Percentiles rank a stretch among this genome's conserved stretches.
These are phyloP conservation scores for Paralagenidium karlingii DNA, from an alignment of 352 stramenopile genomes.

Conservation along the genomic window DNA sequence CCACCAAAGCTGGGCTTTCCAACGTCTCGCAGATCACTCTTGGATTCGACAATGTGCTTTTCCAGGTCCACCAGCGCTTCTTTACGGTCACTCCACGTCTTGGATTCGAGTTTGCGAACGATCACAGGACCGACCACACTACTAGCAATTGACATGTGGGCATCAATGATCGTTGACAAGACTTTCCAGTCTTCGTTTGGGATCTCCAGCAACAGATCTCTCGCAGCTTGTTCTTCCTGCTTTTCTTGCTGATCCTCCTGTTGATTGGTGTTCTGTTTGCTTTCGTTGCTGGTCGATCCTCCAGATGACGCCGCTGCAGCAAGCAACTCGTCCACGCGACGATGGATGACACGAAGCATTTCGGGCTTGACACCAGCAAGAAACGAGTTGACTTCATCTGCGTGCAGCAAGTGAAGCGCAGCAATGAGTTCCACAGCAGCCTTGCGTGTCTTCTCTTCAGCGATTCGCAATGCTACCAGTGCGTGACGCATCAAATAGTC, in stretches of 20 bases:
- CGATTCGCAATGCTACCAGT: conserved; percentile 51
- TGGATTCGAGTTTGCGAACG: conserved; percentile 70
- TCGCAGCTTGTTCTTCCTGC: too few relatives aligned
- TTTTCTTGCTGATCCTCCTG: conserved; percentile 12
- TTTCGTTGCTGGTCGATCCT: conserved; percentile 18
- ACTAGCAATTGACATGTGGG: conserved; percentile 19
- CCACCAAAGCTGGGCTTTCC: conserved; percentile 40
- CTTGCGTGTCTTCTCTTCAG: conserved; percentile 67
- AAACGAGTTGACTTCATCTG: conserved; percentile 19
- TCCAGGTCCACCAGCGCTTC: conserved; percentile 67
- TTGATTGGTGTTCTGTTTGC: conserved; percentile 10
- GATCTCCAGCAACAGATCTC: conserved; percentile 23
- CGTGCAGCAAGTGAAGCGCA: conserved; percentile 27
- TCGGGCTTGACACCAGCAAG: conserved; percentile 48
- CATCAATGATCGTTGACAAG: conserved; percentile 26
- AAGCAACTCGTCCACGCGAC: conserved; percentile 58
- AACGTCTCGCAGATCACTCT: conserved; percentile 49
- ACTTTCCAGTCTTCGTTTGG: conserved; percentile 35
- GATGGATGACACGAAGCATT: conserved; percentile 61
- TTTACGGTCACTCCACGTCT: conserved; percentile 75
- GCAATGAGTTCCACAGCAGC: conserved; percentile 55
- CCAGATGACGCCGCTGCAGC: conserved; percentile 10
- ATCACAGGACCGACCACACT: conserved; percentile 41
- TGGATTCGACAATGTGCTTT: conserved; percentile 51
- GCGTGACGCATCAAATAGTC: conserved; percentile 60